Conservation (phyloP, 2,329 filamentous ascomycete genomes). For the Hypocreales sp. region DNA sequence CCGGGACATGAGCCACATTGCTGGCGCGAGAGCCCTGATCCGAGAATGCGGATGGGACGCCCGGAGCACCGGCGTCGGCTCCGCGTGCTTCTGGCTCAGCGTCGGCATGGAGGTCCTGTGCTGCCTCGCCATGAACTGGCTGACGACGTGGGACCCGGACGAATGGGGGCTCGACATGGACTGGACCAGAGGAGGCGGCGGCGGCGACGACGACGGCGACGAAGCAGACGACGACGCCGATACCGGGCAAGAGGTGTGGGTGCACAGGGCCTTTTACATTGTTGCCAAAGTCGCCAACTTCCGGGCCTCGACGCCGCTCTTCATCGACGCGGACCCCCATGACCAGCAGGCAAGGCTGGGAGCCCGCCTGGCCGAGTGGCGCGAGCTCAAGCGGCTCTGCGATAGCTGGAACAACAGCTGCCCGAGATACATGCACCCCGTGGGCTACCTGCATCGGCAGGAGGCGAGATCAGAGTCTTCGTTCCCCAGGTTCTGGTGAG, state of each 20-base stretch:
- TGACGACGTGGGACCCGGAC: slow-evolving; percentile 76
- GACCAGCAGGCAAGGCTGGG: slow-evolving; percentile 49
- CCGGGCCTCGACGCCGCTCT: slow-evolving; percentile 50
- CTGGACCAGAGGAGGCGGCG: slow-evolving; percentile 21
- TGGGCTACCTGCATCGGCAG: slow-evolving; percentile 58
- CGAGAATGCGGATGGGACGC: slow-evolving; percentile 86
- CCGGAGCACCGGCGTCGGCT: slow-evolving; percentile 59
- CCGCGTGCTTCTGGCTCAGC: slow-evolving; percentile 90
- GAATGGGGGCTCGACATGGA: slow-evolving; percentile 78
- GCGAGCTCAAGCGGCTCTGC: slow-evolving; percentile 62
- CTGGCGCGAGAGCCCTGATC: slow-evolving; percentile 70
- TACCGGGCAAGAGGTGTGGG: slow-evolving; percentile 53
- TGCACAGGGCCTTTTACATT: slow-evolving; percentile 77
- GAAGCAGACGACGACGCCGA: slow-evolving; percentile 16
- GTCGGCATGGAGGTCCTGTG: slow-evolving; percentile 81
- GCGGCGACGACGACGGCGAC: slow-evolving; percentile 23
- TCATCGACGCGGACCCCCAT: slow-evolving; percentile 41
- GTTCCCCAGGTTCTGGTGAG: slow-evolving; percentile 78
- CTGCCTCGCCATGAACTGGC: slow-evolving; percentile 78
- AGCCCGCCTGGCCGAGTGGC: slow-evolving; percentile 61
- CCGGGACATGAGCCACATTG: slow-evolving; percentile 79
- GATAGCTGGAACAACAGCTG: slow-evolving; percentile 68
- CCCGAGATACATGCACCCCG: slow-evolving; percentile 74
- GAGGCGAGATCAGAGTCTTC: slow-evolving; percentile 53
- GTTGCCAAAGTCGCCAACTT: slow-evolving; percentile 81